Evolutionary conservation across 2,329 filamentous ascomycete genomes (phyloP).

Genomic region (Falciphora oryzae): DNA sequence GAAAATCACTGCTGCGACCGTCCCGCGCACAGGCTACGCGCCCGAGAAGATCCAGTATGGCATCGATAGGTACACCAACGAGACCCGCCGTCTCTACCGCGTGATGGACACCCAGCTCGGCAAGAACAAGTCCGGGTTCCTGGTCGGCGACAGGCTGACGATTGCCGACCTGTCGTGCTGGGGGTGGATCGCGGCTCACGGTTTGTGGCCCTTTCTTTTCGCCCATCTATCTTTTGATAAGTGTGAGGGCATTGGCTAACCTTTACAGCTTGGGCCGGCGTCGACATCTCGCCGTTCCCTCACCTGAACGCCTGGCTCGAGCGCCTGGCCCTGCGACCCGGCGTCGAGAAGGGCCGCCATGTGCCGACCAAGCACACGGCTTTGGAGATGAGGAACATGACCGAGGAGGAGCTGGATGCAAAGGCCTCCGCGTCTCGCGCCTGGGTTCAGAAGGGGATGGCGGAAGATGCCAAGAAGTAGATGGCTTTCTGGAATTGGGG

Average conservation of each 20-base stretch:
- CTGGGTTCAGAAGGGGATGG: slow-evolving; percentile 63
- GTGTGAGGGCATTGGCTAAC: slow-evolving; percentile 1
- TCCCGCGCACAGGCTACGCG: slow-evolving; percentile 52
- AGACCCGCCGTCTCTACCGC: slow-evolving; percentile 75
- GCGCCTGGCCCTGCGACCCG: slow-evolving; percentile 61
- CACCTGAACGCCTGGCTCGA: slow-evolving; percentile 72
- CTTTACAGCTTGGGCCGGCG: slow-evolving; percentile 53
- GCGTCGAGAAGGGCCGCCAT: slow-evolving; percentile 66
- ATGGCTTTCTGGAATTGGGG: neutral
- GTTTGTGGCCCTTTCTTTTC: slow-evolving; percentile 29
- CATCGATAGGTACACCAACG: slow-evolving; percentile 74
- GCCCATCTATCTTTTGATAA: too few species aligned
- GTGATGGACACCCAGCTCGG: slow-evolving; percentile 68
- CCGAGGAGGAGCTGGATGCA: slow-evolving; percentile 44
- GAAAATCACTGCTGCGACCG: neutral
- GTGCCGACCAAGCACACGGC: slow-evolving; percentile 59
- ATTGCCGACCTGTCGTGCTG: slow-evolving; percentile 76
- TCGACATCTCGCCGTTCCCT: slow-evolving; percentile 72
- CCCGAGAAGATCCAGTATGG: slow-evolving; percentile 79
- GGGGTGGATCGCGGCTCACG: slow-evolving; percentile 63
- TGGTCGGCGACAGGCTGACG: slow-evolving; percentile 63
- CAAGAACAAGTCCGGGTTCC: slow-evolving; percentile 47
- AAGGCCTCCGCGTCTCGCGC: slow-evolving; percentile 38
- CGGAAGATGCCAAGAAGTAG: slow-evolving; percentile 47
- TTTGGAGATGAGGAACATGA: slow-evolving; percentile 32